Base-by-base conservation (phyloP, 345 rosid genomes). In the Psidium friedrichsthalianum region DNA sequence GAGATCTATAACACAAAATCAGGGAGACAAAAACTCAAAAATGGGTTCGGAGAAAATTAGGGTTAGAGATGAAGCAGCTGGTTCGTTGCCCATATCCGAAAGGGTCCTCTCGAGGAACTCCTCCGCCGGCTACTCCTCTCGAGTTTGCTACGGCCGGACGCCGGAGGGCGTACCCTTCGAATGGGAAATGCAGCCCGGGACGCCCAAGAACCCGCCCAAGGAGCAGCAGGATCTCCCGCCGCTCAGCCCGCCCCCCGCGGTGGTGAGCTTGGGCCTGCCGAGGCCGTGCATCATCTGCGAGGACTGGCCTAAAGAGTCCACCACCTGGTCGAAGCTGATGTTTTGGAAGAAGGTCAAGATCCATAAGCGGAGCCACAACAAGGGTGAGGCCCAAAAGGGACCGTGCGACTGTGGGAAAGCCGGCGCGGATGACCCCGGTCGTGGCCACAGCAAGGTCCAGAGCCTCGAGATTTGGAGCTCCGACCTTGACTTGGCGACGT, bases 241-340 rank as follows among this genome's bases (percentile, higher is more conserved):
- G 0, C 87, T 91, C 11, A 88, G 90, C 85, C 98, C 96, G 24
- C 98, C 98, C 3, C 99, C 98, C 1, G 97, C 98, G 0, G 12
- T 91, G 55, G 87, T 91, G 16, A 93, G 96, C 88, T 86, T 86
- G 11, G 87, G 90, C 25, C 89, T 94, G 11, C 93, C 95, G 6
- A 94, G 89, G 85, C 98, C 97, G 16, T 87, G 92, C 74, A 56
- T 91, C 13, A 2, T 44, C 78, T 18, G 78, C 21, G 82, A 76
- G 27, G n/a, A 88, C 44, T 76, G 83, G 74, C 87, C 86, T 7
- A 83, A 51, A 74, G 64, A 57, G 42, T 8, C 59, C 14, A 6
- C 90, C 7, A 40, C 86, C 56, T 85, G 87, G 86, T 88, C 82
- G 24, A 91, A 86, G 84, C 85, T 92, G 74, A 90, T 82, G 89